These are phyloP conservation scores for Alternaria gaisen DNA, from an alignment of 2,329 filamentous ascomycete genomes.

Conservation along the genomic window DNA sequence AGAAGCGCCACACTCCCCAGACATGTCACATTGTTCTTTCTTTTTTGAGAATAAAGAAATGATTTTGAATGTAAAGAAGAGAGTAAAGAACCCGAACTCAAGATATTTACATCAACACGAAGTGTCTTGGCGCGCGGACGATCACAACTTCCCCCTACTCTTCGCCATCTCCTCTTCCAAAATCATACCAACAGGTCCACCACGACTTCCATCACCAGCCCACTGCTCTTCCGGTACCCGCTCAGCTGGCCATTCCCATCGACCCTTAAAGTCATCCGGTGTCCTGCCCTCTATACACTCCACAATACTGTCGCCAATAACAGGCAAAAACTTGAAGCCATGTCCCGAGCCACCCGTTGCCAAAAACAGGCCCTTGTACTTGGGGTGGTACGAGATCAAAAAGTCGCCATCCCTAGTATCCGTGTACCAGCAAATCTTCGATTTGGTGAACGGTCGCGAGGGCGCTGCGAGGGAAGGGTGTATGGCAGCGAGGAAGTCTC, in stretches of 20 bases:
- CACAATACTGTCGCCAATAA: constrained; percentile 64
- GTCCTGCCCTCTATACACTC: constrained; percentile 58
- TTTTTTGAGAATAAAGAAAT: neutral
- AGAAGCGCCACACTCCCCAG: neutral
- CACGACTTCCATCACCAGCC: constrained; percentile 51
- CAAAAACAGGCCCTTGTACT: constrained; percentile 62
- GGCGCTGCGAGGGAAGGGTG: constrained; percentile 44
- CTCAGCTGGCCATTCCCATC: constrained; percentile 65
- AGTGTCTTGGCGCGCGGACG: neutral
- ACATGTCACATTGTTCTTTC: too few species aligned
- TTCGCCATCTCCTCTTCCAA: constrained; percentile 54
- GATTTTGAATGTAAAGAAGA: fast-evolving
- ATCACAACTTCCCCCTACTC: constrained; percentile 41
- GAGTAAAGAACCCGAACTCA: neutral
- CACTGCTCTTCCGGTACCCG: constrained; percentile 50
- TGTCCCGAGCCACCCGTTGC: constrained; percentile 70
- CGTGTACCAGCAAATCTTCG: constrained; percentile 65
- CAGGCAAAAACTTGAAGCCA: constrained; percentile 69
- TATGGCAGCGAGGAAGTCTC: constrained; percentile 41
- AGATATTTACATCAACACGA: neutral
- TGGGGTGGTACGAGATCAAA: constrained; percentile 62
- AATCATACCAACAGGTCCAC: constrained; percentile 50
- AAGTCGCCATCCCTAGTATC: constrained; percentile 66
- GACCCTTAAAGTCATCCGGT: constrained; percentile 63
- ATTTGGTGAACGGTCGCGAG: constrained; percentile 56